Conservation (phyloP, 192 early-diverging fungal species). For the Linnemannia exigua region DNA sequence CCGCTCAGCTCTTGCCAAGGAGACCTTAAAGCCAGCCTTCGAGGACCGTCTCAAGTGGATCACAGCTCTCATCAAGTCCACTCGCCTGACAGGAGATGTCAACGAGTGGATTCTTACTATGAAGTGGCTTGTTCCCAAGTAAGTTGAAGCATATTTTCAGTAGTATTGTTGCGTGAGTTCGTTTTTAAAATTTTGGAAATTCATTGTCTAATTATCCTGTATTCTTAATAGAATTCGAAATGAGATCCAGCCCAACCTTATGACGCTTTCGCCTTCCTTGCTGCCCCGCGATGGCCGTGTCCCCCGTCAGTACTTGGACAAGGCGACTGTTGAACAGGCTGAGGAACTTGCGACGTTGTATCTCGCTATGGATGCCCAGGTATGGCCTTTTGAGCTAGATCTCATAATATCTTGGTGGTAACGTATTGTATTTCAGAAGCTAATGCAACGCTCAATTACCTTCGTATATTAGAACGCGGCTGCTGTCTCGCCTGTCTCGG, state of each 20-base stretch:
- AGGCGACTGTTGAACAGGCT: slow-evolving; percentile 40
- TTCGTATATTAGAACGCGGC: slow-evolving; percentile 31
- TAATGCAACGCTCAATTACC: not conserved
- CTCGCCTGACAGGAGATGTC: slow-evolving; percentile 10
- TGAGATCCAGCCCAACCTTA: slow-evolving; percentile 45
- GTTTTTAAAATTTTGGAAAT: no score
- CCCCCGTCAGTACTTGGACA: slow-evolving; percentile 41
- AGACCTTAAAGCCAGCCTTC: slow-evolving; percentile 41
- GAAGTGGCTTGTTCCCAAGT: slow-evolving; percentile 55
- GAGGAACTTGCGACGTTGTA: slow-evolving; percentile 28
- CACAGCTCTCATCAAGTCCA: slow-evolving; percentile 32
- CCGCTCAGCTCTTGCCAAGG: slow-evolving; percentile 31
- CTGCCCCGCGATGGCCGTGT: not conserved
- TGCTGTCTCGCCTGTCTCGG: slow-evolving; percentile 34
- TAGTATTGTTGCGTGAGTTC: no score
- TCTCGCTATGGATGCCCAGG: slow-evolving; percentile 45
- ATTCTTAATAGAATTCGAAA: slow-evolving; percentile 47
- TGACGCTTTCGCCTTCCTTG: slow-evolving; percentile 9
- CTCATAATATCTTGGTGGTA: not conserved
- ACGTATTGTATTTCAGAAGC: not conserved
- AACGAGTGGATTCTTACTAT: slow-evolving; percentile 42
- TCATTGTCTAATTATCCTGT: not conserved
- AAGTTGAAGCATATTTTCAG: not conserved
- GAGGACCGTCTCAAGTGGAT: slow-evolving; percentile 54
- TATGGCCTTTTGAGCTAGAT: not conserved